Base-by-base conservation (phyloP, 331 rosid species). In the Phaseolus coccineus region DNA sequence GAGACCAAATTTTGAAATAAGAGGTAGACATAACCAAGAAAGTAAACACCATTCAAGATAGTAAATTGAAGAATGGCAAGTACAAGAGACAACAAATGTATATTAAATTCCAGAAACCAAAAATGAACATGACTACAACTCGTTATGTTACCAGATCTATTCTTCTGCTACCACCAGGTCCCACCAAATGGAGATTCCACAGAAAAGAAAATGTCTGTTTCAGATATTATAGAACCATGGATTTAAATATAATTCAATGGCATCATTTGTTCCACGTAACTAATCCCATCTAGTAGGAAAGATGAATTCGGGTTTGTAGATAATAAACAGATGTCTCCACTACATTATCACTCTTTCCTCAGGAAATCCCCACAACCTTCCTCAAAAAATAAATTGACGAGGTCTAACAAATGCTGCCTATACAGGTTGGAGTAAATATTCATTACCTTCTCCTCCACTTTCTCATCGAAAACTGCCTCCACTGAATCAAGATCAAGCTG, bases 401-500 rank as follows among this genome's bases (percentile, higher is more conserved):
- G 22, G 30, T 33, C 48, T 40, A 37, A 51, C 68, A 77, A 56
- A 55, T 37, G 33, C 33, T 27, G 7, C 47, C 39, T 37, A 55
- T 31, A 55, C 48, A 56, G 66, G 71, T 66, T 25, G 47, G 42
- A 39, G 48, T 47, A 46, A 25, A 78, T 8, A 73, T 35, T 64
- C 9, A 73, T 77, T 83, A 89, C 99, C 97, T 96, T 96, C 84
- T 96, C 98, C 87, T 96, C 99, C 74, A 96, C 99, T 90, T 96
- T 96, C 89, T 96, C 99, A 91, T 96, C 99, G 78, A 96, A 93
- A 83, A 90, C 98, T 46, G 94, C 87, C 88, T 91, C 97, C 66
- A 93, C 98, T 40, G 97, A 96, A 63, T 90, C 90, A 80, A 96
- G 98, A 85, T 96, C 99, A 62, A 96, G 97, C 74, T 93, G 99